Evolutionary conservation across 2,329 filamentous ascomycete genomes (phyloP), one percentile per base, ranked within the genome.

Genomic region (Zasmidium citrigriseum): DNA sequence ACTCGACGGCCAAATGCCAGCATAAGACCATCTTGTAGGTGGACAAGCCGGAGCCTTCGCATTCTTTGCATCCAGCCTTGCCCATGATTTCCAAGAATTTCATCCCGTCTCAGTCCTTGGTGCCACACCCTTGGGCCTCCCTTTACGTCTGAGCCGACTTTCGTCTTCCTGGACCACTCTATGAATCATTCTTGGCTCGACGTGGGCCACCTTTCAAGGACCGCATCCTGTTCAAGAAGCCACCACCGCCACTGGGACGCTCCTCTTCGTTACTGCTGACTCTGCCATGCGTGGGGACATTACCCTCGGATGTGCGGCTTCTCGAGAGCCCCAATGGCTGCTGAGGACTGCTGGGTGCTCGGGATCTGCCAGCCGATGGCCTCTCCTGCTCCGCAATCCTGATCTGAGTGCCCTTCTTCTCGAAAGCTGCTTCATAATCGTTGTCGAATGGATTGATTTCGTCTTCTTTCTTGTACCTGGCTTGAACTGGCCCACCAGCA

Each of bases 161-260:
- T 41, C 34, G 34, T 16, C 34, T 41, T n/a, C 7, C 34, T 41
- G 34, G 18, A 41, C 16, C 34, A n/a, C 61, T 64, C 59, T 75
- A 74, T 3, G 73, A 70, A 50, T 73, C 64, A 24, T 71, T 66
- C 55, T 59, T 49, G 22, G 59, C 55, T 48, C 61, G 55, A 48
- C 85, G 81, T 64, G 87, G 82, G 27, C 86, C 85, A 52, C 88
- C 88, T 79, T 91, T 93, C 75, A 95, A 77, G 75, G 88, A 91
- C 82, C 90, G 92, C 78, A 95, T 90, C 55, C 91, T 85, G 53
- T 85, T 89, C 61, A 96, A 73, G 62, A 96, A 87, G 48, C 83
- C 83, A 46, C 78, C 77, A 74, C 73, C 63, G n/a, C 70, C 46
- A 14, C 46, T 57, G 24, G 55, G 55, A 78, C 65, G 73, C 71